These are phyloP conservation scores for Pestalotiopsis sp. DNA, from an alignment of 2,329 filamentous ascomycete species.

Conservation along the genomic window DNA sequence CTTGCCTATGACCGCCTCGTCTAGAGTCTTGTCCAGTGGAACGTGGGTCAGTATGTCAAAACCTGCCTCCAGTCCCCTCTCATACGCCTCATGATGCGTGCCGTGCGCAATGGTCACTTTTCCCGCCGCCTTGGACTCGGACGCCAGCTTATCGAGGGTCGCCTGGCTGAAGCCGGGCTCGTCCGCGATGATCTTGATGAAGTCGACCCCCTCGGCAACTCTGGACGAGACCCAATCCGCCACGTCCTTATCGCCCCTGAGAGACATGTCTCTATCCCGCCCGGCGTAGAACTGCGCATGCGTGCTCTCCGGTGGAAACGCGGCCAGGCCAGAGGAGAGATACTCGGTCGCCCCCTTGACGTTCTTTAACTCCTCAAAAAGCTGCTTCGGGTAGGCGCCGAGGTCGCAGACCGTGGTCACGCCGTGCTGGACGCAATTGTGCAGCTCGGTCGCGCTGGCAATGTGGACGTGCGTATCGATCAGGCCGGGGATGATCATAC, in stretches of 20 bases:
- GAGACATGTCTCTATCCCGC: conserved; percentile 13
- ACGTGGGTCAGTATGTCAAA: conserved; percentile 32
- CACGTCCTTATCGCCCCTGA: conserved; percentile 18
- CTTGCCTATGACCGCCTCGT: conserved; percentile 16
- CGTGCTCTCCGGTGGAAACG: conserved; percentile 19
- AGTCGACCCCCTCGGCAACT: conserved; percentile 24
- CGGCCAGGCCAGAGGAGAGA: conserved; percentile 19
- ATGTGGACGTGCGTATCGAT: conserved; percentile 28
- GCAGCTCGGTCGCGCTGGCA: conserved; percentile 17
- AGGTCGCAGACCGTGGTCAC: conserved; percentile 3
- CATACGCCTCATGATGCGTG: conserved; percentile 24
- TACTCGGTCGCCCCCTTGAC: conserved; percentile 18
- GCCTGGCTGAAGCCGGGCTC: conserved; percentile 23
- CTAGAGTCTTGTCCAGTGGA: conserved; percentile 28
- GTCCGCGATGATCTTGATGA: conserved; percentile 30
- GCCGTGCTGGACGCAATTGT: conserved; percentile 17
- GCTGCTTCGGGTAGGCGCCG: conserved; percentile 15
- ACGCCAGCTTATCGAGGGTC: conserved; percentile 23
- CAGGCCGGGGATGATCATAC: conserved; percentile 24
- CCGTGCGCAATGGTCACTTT: conserved; percentile 29
- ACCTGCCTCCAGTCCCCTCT: conserved; percentile 24
- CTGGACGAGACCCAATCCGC: conserved; percentile 19
- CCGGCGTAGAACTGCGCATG: conserved; percentile 18
- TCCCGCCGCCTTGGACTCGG: conserved; percentile 23
- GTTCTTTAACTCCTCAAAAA: conserved; percentile 13